phyloP scores from a whole-genome alignment of 2,329 filamentous ascomycete species.

The Sporothrix mexicana region DNA sequence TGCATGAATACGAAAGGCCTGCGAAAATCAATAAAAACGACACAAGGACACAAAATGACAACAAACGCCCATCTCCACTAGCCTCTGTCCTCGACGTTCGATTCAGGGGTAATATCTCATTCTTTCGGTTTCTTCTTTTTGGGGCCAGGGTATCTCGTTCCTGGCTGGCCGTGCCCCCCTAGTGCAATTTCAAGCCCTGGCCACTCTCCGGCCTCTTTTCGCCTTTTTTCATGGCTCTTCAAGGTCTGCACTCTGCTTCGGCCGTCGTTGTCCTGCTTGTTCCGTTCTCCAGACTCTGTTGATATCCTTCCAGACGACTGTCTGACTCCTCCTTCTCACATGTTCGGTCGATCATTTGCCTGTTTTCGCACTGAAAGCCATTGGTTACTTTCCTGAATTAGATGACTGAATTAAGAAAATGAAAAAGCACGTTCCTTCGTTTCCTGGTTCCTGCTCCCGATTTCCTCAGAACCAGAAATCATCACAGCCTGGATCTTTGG shows the following conservation, averaged over 20 bases:
- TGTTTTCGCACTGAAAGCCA: neutral
- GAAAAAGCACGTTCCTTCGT: neutral
- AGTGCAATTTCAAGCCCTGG: conserved; percentile 7
- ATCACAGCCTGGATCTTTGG: neutral
- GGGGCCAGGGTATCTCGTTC: neutral
- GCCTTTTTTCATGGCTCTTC: no score
- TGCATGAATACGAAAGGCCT: no score
- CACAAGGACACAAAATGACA: no score
- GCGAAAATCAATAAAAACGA: neutral
- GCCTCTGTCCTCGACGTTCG: neutral
- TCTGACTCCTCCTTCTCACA: no score
- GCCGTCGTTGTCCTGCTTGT: neutral
- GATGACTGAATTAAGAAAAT: no score
- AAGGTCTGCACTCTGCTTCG: no score
- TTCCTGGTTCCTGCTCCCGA: neutral
- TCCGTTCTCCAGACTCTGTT: no score
- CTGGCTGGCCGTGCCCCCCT: neutral
- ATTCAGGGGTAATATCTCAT: neutral
- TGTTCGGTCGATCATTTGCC: neutral
- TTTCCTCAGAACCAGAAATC: neutral
- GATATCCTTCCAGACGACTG: no score
- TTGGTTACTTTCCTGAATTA: no score
- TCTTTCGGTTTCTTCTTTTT: neutral
- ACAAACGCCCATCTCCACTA: neutral
- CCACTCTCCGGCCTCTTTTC: neutral